A percentile compares a stretch with the other conserved stretches of the same genome.
Evolutionary conservation across 768 basidiomycete genomes (phyloP).

Genomic region (Leccinellum rugosiceps): DNA sequence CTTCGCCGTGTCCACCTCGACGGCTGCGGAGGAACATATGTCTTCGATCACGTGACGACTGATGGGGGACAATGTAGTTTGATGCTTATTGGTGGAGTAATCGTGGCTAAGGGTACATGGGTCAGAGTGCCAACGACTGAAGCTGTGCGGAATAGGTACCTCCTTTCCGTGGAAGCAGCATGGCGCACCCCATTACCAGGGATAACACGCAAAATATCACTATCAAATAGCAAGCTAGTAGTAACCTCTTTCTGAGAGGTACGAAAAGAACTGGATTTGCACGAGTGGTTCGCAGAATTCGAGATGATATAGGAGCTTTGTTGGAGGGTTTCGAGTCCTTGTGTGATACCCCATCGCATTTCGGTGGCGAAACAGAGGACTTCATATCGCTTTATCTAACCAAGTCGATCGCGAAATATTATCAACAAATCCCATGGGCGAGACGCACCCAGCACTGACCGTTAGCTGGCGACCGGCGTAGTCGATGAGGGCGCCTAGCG

Average conservation of each 20-base stretch:
- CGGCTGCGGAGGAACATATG: not conserved
- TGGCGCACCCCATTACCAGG: not conserved
- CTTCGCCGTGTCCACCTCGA: not conserved
- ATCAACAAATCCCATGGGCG: not conserved
- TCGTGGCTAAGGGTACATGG: constrained; percentile 6
- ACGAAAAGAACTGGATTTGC: not conserved
- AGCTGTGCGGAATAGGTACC: not conserved
- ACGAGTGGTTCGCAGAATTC: not conserved
- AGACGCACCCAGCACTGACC: constrained; percentile 5
- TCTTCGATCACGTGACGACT: constrained; percentile 18
- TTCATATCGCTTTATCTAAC: constrained; percentile 26
- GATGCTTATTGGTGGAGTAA: not conserved
- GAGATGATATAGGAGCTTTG: constrained; percentile 23
- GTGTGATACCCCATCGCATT: constrained; percentile 23
- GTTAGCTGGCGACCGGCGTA: constrained; percentile 22
- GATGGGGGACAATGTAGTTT: constrained; percentile 15
- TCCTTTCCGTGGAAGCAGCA: not conserved
- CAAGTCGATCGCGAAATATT: not conserved
- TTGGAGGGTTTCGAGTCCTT: constrained; percentile 4
- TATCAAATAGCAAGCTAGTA: constrained; percentile 7
- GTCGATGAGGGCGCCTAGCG: constrained; percentile 24
- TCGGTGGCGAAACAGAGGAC: constrained; percentile 27
- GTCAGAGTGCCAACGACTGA: not conserved
- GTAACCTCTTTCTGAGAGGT: not conserved
- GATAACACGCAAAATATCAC: constrained; percentile 20